phyloP scores from a whole-genome alignment of 2,329 filamentous ascomycete genomes.

The Emericellopsis cladophorae region DNA sequence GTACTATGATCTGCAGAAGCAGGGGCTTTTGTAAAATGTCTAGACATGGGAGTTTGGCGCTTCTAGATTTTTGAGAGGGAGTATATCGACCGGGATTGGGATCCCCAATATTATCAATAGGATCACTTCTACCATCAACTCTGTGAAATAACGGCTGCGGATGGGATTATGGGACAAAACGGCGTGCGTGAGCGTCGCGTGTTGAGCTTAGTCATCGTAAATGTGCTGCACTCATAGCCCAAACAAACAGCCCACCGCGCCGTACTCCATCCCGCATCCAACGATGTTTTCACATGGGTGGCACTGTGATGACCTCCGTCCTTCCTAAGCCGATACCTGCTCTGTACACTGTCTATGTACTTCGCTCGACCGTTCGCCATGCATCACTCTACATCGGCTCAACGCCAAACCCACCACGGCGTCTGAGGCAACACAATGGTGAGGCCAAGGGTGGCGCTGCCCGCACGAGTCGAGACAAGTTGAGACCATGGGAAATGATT shows the following conservation, averaged over 20 bases:
- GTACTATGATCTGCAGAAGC: constrained; percentile 88
- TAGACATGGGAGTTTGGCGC: constrained; percentile 2
- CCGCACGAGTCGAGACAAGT: constrained; percentile 52
- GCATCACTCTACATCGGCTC: constrained; percentile 77
- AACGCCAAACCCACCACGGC: constrained; percentile 75
- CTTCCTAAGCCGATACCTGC: constrained; percentile 55
- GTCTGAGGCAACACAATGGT: constrained; percentile 88
- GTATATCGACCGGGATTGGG: too few species aligned
- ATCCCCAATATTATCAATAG: too few species aligned
- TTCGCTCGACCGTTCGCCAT: constrained; percentile 67
- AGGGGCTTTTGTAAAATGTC: constrained; percentile 57
- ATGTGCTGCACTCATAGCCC: too few species aligned
- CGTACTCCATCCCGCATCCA: neutral
- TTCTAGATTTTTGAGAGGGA: neutral
- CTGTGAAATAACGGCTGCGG: too few species aligned
- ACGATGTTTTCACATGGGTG: too few species aligned
- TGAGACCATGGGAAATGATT: constrained; percentile 87
- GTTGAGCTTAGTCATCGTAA: too few species aligned
- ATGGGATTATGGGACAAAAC: too few species aligned
- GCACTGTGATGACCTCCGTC: too few species aligned
- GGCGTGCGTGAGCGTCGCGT: too few species aligned
- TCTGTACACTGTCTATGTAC: constrained; percentile 86
- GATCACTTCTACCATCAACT: too few species aligned
- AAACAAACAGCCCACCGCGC: too few species aligned
- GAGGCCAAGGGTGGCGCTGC: constrained; percentile 67